These are phyloP conservation scores for Aspergillus carbonarius DNA, from an alignment of 2,329 filamentous ascomycete species.

Conservation along the genomic window DNA sequence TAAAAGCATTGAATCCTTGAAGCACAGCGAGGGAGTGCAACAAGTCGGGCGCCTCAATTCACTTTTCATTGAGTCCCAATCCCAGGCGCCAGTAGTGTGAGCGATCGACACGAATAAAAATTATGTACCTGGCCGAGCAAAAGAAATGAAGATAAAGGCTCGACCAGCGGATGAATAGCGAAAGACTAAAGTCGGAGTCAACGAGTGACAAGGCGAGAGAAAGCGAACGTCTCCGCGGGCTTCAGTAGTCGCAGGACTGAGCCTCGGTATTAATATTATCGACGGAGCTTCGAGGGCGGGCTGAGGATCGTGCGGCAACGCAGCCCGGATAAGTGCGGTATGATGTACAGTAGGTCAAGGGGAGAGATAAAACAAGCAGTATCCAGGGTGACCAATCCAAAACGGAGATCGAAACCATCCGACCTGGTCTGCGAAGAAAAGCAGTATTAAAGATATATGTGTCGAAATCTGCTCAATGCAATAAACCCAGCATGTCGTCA, in stretches of 20 bases:
- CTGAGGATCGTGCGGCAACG: slow-evolving; percentile 12
- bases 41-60: slow-evolving; percentile 28
- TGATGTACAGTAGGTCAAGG: slow-evolving; percentile 37
- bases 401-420: slow-evolving; percentile 14
- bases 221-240: slow-evolving; percentile 40
- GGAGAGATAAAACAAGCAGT: slow-evolving; percentile 17
- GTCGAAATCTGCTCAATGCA: slow-evolving; percentile 42
- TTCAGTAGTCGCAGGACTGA: slow-evolving; percentile 8
- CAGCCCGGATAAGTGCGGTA: slow-evolving; percentile 22
- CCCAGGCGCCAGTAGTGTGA: slow-evolving; percentile 39
- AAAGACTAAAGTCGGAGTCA: slow-evolving; percentile 34
- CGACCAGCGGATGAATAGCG: slow-evolving; percentile 34
- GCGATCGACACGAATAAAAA: slow-evolving; percentile 41
- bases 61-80: slow-evolving; percentile 28
- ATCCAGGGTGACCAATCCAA: slow-evolving; percentile 21
- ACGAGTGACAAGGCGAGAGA: slow-evolving; percentile 25
- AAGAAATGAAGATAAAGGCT: slow-evolving; percentile 29
- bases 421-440: slow-evolving; percentile 18
- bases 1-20: slow-evolving; percentile 29
- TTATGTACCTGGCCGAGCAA: slow-evolving; percentile 34
- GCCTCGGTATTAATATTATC: slow-evolving; percentile 43
- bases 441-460: slow-evolving; percentile 39
- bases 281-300: slow-evolving; percentile 28
- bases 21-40: slow-evolving; percentile 43
- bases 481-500: slow-evolving; percentile 39